Percentiles rank a stretch among this genome's conserved stretches.
phyloP scores from a whole-genome alignment of 129 eudicot genomes.

The Artemisia tridentata region DNA sequence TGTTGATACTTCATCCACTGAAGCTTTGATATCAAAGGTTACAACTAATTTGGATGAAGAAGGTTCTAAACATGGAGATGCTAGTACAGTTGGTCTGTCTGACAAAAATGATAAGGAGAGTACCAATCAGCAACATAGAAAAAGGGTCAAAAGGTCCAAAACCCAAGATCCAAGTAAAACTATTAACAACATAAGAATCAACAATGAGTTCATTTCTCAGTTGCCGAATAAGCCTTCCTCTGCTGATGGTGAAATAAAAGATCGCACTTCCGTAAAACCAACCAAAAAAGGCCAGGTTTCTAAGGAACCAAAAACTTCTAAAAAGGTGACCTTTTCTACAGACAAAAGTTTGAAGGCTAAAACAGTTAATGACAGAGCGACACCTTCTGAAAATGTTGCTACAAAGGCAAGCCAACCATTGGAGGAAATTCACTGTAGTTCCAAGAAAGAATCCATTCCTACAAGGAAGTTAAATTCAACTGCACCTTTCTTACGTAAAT shows the following conservation, averaged over 20 bases:
- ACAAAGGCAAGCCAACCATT: slow-evolving; percentile 23
- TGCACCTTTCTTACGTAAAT: slow-evolving; percentile 38
- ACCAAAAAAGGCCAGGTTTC: slow-evolving; percentile 7
- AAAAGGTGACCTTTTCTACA: slow-evolving; percentile 34
- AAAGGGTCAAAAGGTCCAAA: slow-evolving; percentile 21
- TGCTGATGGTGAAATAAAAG: slow-evolving; percentile 19
- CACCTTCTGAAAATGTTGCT: slow-evolving; percentile 15
- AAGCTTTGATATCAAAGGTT: neutral
- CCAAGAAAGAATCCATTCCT: slow-evolving; percentile 11
- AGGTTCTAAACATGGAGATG: slow-evolving; percentile 19
- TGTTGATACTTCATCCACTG: neutral
- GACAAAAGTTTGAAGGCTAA: slow-evolving; percentile 25
- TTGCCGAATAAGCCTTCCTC: slow-evolving; percentile 5
- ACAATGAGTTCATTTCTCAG: slow-evolving; percentile 18
- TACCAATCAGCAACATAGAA: slow-evolving; percentile 19
- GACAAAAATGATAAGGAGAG: slow-evolving; percentile 12
- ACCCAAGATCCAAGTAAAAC: slow-evolving; percentile 18
- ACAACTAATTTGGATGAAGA: neutral
- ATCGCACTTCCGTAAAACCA: slow-evolving; percentile 11
- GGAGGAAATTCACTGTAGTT: neutral
- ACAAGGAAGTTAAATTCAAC: slow-evolving; percentile 13
- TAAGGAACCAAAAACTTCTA: slow-evolving; percentile 19
- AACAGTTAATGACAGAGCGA: slow-evolving; percentile 9
- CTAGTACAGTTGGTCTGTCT: neutral
- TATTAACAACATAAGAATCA: slow-evolving; percentile 1